Conservation (phyloP, 2,329 filamentous ascomycete genomes). For the Boeremia exigua region DNA sequence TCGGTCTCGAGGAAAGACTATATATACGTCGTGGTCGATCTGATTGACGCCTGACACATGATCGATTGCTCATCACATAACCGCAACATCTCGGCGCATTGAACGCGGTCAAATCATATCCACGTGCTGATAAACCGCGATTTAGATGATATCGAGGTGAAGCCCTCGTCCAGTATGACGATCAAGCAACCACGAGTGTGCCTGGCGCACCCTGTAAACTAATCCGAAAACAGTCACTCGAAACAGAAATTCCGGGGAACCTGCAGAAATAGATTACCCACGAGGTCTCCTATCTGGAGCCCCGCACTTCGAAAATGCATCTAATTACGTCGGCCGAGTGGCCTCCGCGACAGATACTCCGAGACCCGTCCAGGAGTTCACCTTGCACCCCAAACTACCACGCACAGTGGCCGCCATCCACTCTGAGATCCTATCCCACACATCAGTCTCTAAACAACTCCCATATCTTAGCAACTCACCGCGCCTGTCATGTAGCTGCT, state of each 20-base stretch:
- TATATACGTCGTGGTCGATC: not conserved
- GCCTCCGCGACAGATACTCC: not conserved
- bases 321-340: not conserved
- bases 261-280: not conserved
- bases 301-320: not conserved
- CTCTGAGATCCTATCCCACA: conserved; percentile 42
- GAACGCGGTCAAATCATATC: not conserved
- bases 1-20: not conserved
- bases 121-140: too few relatives aligned
- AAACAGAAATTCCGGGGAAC: too few relatives aligned
- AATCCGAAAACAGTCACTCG: too few relatives aligned
- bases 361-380: not conserved
- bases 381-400: conserved; percentile 20
- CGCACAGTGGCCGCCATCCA: conserved; percentile 53
- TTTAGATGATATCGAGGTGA: too few relatives aligned
- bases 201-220: too few relatives aligned
- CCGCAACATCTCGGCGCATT: not conserved
- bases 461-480: not conserved
- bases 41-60: not conserved
- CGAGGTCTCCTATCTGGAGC: not conserved
- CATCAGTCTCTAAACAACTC: not conserved
- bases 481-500: conserved; percentile 68
- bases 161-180: too few relatives aligned
- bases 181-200: too few relatives aligned
- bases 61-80: not conserved